These are phyloP conservation scores for Ceraceosorus guamensis DNA, from an alignment of 1,284 basidiomycete species.

Conservation along the genomic window DNA sequence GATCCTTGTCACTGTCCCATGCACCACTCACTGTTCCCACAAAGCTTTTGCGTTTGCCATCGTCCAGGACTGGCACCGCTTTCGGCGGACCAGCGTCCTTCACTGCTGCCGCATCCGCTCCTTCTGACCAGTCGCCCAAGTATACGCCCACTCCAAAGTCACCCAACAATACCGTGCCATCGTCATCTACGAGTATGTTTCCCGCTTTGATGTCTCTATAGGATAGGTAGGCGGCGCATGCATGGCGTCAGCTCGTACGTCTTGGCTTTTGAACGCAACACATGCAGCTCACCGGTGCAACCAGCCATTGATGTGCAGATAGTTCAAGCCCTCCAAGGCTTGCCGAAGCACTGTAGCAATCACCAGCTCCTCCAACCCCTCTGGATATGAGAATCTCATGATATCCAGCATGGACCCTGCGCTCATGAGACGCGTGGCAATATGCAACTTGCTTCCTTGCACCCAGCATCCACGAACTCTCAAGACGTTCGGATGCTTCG, in stretches of 20 bases:
- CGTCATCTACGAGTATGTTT: conserved; percentile 60
- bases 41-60: conserved; percentile 66
- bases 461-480: conserved; percentile 83
- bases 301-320: conserved; percentile 78
- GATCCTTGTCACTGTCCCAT: neutral
- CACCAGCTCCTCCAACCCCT: conserved; percentile 79
- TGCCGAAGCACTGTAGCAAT: conserved; percentile 74
- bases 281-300: conserved; percentile 55
- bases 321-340: conserved; percentile 74
- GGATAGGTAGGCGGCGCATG: neutral
- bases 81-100: conserved; percentile 3
- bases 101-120: conserved; percentile 7
- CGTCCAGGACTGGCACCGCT: conserved; percentile 21
- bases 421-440: conserved; percentile 81
- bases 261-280: neutral
- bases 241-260: neutral
- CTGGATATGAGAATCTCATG: conserved; percentile 73
- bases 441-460: conserved; percentile 70
- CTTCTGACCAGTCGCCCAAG: conserved; percentile 54
- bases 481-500: conserved; percentile 85
- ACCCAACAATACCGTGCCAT: conserved; percentile 75
- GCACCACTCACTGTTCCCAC: conserved; percentile 60
- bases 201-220: conserved; percentile 78
- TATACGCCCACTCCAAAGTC: conserved; percentile 81
- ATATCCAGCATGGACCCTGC: conserved; percentile 77